These are phyloP conservation scores for Fusarium dlaminii DNA, from an alignment of 2,329 filamentous ascomycete species.

Conservation along the genomic window DNA sequence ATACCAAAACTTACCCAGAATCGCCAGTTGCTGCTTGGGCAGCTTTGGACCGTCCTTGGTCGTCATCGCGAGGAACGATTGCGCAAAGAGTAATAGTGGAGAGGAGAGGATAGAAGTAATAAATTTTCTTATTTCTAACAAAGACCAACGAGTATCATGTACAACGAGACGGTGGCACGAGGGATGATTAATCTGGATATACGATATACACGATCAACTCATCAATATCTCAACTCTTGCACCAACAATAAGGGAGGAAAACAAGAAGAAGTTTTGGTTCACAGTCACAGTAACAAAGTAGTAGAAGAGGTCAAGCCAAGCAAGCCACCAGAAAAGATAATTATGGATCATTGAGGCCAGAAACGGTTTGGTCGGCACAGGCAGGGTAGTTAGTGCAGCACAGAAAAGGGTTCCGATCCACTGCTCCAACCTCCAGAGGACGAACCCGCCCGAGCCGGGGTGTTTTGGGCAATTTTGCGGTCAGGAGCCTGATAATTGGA, in stretches of 20 bases:
- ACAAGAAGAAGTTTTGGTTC: slow-evolving; percentile 5
- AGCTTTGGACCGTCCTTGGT: slow-evolving; percentile 64
- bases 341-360: slow-evolving; percentile 17
- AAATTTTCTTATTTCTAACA: slow-evolving; percentile 10
- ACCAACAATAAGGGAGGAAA: slow-evolving; percentile 5
- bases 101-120: slow-evolving; percentile 1
- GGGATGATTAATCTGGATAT: neutral
- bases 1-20: slow-evolving; percentile 72
- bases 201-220: neutral
- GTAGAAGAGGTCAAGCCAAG: slow-evolving; percentile 8
- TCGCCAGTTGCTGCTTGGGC: slow-evolving; percentile 79
- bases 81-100: slow-evolving; percentile 8
- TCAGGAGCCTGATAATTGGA: slow-evolving; percentile 18
- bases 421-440: slow-evolving; percentile 1
- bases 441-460: slow-evolving; percentile 9
- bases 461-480: slow-evolving; percentile 13
- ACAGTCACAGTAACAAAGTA: slow-evolving; percentile 6
- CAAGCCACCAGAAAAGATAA: slow-evolving; percentile 3
- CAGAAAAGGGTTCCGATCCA: slow-evolving; percentile 26
- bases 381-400: neutral
- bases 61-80: slow-evolving; percentile 32
- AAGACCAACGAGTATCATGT: neutral
- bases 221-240: slow-evolving; percentile 1
- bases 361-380: slow-evolving; percentile 17
- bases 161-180: neutral